A percentile compares a stretch with the other conserved stretches of the same genome.
phyloP scores from a whole-genome alignment of 441 rosid species.

The Pelargonium fulgidum region DNA sequence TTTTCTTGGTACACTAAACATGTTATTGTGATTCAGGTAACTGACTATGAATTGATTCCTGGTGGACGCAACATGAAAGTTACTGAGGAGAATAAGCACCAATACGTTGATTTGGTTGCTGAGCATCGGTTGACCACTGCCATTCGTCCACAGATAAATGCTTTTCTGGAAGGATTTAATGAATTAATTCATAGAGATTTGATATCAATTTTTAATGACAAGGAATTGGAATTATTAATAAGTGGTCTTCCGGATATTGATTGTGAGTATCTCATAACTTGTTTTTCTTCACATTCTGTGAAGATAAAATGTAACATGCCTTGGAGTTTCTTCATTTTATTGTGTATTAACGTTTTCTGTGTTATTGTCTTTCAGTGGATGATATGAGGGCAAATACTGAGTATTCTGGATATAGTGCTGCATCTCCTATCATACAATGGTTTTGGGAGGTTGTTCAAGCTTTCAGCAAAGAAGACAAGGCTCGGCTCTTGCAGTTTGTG shows the following conservation, averaged over 20 bases:
- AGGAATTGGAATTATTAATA: slow-evolving; percentile 95
- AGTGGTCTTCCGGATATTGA: slow-evolving; percentile 99
- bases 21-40: slow-evolving; percentile 42
- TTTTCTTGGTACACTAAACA: not conserved
- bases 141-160: slow-evolving; percentile 88
- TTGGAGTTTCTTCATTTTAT: slow-evolving; percentile 6
- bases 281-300: not conserved
- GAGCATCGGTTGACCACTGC: slow-evolving; percentile 94
- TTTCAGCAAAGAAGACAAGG: slow-evolving; percentile 96
- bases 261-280: slow-evolving; percentile 45
- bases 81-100: slow-evolving; percentile 93
- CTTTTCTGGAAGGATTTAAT: slow-evolving; percentile 83
- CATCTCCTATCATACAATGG: slow-evolving; percentile 86
- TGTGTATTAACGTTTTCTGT: slow-evolving; percentile 17
- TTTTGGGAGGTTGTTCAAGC: slow-evolving; percentile 94
- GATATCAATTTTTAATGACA: slow-evolving; percentile 87
- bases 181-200: slow-evolving; percentile 77
- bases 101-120: slow-evolving; percentile 95
- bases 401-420: slow-evolving; percentile 79
- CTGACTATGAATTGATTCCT: slow-evolving; percentile 94
- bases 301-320: slow-evolving; percentile 4
- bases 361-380: slow-evolving; percentile 49
- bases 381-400: slow-evolving; percentile 83
- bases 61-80: slow-evolving; percentile 95
- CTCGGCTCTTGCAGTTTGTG: slow-evolving; percentile 83